Base-by-base conservation (phyloP, 164 flowering plant species). In the Tetracentron sinense region DNA sequence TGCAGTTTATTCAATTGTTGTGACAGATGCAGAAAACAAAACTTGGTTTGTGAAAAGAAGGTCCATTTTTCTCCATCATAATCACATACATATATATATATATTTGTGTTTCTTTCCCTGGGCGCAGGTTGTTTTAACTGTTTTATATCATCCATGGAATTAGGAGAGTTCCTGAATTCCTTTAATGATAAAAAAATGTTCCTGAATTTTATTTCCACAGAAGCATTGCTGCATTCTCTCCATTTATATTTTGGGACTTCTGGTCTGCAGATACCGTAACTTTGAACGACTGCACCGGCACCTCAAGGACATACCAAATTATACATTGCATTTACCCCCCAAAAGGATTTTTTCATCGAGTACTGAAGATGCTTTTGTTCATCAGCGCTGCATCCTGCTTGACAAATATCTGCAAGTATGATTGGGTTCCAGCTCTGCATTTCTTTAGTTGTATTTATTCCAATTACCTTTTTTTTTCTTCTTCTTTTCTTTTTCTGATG, bases 271-370 rank as follows among this genome's bases (percentile, higher is more conserved):
- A 79, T 95, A 95, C 60, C 75, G 99, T 61, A 95, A 95, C 76
- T 95, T 95, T 79, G 99, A 95, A 79, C 81, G 90, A 46, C 74
- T 95, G 79, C 99, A 95, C 74, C 81, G 98, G 5, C 85, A 85
- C 30, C 99, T 95, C 23, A 95, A 92, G 79, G 98, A 88, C 14
- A 88, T 92, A 67, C 99, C 98, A 31, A 92, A 95, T 72, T 95
- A 90, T 68, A 82, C 89, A 21, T 69, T 95, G 58, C 93, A 95
- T 66, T 78, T 95, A 78, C 99, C 99, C 29, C 99, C 99, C 56
- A 95, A 95, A 74, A 83, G 98, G 63, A 87, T 95, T 80, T 92
- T 95, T 64, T 92, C 98, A n/a, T 95, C 99, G 23, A 95, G 97
- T 75, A 87, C 96, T 29, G 99, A 95, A 73, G 98, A 92, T 67